phyloP scores from a whole-genome alignment of 306 rosid species.

The Vigna radiata region DNA sequence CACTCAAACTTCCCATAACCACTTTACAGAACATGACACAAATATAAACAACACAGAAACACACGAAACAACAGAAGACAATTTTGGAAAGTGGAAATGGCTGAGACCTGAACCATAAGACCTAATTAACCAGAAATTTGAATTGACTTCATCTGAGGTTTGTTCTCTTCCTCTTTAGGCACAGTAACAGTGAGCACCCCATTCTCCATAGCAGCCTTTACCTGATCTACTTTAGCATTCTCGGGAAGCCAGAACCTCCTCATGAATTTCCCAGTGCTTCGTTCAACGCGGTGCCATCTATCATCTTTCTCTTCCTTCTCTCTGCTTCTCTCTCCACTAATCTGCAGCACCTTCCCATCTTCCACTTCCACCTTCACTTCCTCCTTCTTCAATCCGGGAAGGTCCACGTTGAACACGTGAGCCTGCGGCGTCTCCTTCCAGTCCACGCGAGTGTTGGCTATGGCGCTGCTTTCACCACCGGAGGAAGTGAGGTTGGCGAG shows the following conservation, averaged over 20 bases:
- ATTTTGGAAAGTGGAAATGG: too few relatives aligned
- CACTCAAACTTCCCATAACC: neutral
- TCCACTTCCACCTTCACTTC: constrained; percentile 49
- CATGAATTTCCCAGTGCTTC: constrained; percentile 40
- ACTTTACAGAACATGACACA: neutral
- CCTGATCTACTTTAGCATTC: neutral
- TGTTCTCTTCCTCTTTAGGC: constrained; percentile 44
- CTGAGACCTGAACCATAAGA: neutral
- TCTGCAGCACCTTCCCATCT: constrained; percentile 42
- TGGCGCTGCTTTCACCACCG: constrained; percentile 27
- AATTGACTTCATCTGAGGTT: constrained; percentile 34
- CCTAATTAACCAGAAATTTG: constrained; percentile 39
- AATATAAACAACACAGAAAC: too few relatives aligned
- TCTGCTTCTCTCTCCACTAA: constrained; percentile 46
- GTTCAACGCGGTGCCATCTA: constrained; percentile 42
- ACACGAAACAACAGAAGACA: neutral
- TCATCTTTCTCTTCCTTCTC: constrained; percentile 47
- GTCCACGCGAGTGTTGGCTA: constrained; percentile 44
- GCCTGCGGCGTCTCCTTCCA: constrained; percentile 49
- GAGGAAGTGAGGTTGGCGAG: neutral
- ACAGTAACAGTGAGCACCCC: constrained; percentile 49
- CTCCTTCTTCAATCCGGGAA: constrained; percentile 48
- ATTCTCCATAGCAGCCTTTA: constrained; percentile 39
- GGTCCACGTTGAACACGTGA: constrained; percentile 45
- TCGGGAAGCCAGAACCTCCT: constrained; percentile 40